Evolutionary conservation across 192 early-diverging fungal genomes (phyloP).

Genomic region (Nowakowskiella sp.): DNA sequence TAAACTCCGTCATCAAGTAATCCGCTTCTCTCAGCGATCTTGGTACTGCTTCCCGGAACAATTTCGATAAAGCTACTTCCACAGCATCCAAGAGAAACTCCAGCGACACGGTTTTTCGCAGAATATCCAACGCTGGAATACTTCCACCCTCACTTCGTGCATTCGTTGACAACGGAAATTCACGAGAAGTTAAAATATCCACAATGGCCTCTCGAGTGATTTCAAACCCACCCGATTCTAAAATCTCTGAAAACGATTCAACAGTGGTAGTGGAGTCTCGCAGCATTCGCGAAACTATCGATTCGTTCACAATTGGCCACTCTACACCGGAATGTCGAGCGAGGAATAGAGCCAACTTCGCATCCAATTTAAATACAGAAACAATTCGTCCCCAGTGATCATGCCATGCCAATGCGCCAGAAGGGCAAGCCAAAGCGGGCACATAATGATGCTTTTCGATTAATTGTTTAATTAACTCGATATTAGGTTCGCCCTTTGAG

Average conservation of each 20-base stretch:
- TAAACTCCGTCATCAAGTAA: background rate
- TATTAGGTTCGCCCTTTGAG: background rate
- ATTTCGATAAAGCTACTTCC: background rate
- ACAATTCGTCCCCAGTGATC: background rate
- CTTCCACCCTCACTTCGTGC: background rate
- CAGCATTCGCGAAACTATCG: background rate
- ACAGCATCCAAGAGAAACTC: background rate
- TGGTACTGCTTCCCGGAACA: background rate
- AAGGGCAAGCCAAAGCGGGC: background rate
- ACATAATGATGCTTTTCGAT: background rate
- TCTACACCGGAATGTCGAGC: background rate
- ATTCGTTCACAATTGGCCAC: background rate
- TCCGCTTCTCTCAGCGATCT: background rate
- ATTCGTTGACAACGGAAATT: background rate
- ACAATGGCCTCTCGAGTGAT: background rate
- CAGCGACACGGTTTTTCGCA: background rate
- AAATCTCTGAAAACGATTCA: background rate
- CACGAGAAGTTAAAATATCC: background rate
- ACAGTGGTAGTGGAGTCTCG: background rate
- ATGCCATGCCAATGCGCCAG: background rate
- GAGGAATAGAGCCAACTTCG: background rate
- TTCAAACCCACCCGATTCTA: background rate
- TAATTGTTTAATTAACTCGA: background rate
- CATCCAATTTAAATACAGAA: background rate
- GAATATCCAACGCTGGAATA: background rate